A percentile compares a stretch with the other conserved stretches of the same genome.
phyloP scores from a whole-genome alignment of 169 alveolate species.

The Toxoplasma gondii region DNA sequence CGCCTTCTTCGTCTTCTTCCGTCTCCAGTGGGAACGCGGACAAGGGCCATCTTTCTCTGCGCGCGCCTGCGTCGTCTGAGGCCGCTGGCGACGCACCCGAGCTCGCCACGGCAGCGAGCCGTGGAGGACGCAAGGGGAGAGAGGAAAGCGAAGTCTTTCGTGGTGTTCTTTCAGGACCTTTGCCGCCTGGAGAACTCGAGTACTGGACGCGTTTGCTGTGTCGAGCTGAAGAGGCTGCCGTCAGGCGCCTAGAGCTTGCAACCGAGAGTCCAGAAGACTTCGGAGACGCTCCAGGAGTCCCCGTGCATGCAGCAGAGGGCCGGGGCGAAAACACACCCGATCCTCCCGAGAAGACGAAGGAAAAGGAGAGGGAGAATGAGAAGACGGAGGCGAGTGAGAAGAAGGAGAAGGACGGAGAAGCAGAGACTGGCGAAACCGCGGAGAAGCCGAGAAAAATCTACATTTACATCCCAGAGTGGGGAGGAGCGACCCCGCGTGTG shows the following conservation, averaged over 20 bases:
- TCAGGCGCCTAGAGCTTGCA: too few species aligned
- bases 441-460: neutral
- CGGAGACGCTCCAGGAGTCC: too few species aligned
- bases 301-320: too few species aligned
- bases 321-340: too few species aligned
- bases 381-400: neutral
- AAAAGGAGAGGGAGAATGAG: neutral
- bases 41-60: neutral
- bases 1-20: too few species aligned
- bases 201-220: neutral
- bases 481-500: neutral
- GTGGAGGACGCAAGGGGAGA: neutral
- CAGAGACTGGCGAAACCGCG: neutral
- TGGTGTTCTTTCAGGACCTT: neutral
- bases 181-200: neutral
- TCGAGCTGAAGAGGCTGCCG: neutral
- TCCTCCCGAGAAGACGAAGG: neutral
- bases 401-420: neutral
- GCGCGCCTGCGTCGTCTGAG: neutral
- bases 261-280: too few species aligned
- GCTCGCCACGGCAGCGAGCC: neutral
- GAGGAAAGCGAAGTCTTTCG: neutral
- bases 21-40: neutral
- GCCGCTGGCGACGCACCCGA: neutral
- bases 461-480: neutral